Evolutionary conservation across 2,329 filamentous ascomycete genomes (phyloP).

Genomic region (Aspergillus fumigatiaffinis): DNA sequence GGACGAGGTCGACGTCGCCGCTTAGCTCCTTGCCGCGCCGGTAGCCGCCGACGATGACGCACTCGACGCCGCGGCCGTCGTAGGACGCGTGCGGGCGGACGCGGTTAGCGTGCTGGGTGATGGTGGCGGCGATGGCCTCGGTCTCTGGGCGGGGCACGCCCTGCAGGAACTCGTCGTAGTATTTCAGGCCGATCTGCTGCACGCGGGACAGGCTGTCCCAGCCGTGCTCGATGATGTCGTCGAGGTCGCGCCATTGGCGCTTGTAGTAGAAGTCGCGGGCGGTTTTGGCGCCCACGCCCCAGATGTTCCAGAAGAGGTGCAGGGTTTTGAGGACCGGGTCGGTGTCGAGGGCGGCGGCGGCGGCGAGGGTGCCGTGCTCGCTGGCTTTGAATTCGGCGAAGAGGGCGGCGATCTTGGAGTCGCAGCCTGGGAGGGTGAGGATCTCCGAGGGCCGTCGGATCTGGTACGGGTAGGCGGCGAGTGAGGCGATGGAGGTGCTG

Average conservation of each 20-base stretch:
- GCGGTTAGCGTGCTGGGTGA: constrained; percentile 64
- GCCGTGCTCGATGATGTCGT: constrained; percentile 79
- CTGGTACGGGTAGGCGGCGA: constrained; percentile 73
- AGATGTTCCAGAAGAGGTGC: constrained; percentile 74
- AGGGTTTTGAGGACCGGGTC: constrained; percentile 64
- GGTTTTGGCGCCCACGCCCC: constrained; percentile 82
- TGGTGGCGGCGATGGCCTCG: constrained; percentile 60
- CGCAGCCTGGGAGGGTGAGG: constrained; percentile 68
- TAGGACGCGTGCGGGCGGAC: constrained; percentile 50
- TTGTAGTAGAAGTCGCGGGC: constrained; percentile 76
- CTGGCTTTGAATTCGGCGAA: constrained; percentile 69
- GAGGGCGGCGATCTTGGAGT: constrained; percentile 71
- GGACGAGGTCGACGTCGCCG: constrained; percentile 81
- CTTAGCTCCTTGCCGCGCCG: constrained; percentile 69
- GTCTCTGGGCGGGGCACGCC: constrained; percentile 72
- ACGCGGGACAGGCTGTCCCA: constrained; percentile 72
- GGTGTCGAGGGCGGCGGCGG: constrained; percentile 59
- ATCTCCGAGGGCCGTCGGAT: constrained; percentile 46
- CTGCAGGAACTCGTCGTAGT: constrained; percentile 76
- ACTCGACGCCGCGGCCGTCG: constrained; percentile 47
- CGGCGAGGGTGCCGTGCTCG: constrained; percentile 55
- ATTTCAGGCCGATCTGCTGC: constrained; percentile 93
- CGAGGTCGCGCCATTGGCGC: constrained; percentile 74
- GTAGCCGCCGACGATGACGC: constrained; percentile 73
- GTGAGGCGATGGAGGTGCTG: constrained; percentile 75